Base-by-base conservation (phyloP, 306 rosid species). In the Lathyrus aphaca region DNA sequence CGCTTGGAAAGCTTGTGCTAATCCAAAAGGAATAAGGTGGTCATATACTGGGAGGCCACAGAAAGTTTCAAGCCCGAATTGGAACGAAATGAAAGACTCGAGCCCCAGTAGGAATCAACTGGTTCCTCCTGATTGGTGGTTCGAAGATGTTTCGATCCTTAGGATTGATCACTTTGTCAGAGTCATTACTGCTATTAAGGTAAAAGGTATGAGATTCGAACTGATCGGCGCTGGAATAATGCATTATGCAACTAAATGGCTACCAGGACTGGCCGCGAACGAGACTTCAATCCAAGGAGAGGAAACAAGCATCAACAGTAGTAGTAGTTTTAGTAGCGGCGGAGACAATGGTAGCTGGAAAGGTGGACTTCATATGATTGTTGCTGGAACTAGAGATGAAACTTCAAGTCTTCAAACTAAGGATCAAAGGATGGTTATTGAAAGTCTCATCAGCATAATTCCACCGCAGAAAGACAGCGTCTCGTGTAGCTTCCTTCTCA, bases 121-220 rank as follows among this genome's bases (percentile, higher is more conserved):
- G 9, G 97, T 87, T 64, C 97, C 97, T 56, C 91, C 89, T 42
- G 97, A 95, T 82, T 95, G 99, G 99, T 95, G 99, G 99, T 95
- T 91, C 73, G 99, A 95, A 78, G 99, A 95, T 67, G 92, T 86
- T 65, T 86, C 97, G 6, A 86, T 95, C 51, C 87, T 95, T 10
- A 86, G 97, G 85, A 95, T 95, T 70, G 99, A 95, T 83, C 99
- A 95, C 66, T 95, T 84, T 85, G 93, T 95, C 45, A 87, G 95
- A 74, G 99, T 91, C 75, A 86, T 91, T 10, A 89, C 96, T 42
- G 99, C 99, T 8, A 91, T 95, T 55, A 95, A 86, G 71, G 99
- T 91, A 29, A 95, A 91, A 77, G 99, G 99, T 29, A 91, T 95
- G 99, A 80, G 91, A 58, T 87, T 70, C 68, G 99, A 91, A 71